Percentiles rank a stretch among this genome's conserved stretches.
Evolutionary conservation across 169 alveolate species (phyloP).

Genomic region (Ichthyophthirius multifiliis): DNA sequence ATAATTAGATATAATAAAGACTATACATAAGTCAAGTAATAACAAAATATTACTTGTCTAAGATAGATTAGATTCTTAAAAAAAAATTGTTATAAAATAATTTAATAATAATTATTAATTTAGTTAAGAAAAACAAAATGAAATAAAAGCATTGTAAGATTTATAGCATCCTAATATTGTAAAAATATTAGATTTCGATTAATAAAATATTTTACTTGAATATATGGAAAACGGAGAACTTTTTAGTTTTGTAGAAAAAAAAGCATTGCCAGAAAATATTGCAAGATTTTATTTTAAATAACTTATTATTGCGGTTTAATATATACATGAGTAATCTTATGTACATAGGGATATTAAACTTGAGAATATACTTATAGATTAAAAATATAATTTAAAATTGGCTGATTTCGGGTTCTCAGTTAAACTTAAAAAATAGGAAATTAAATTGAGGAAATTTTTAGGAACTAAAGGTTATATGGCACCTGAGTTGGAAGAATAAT

Average conservation of each 20-base stretch:
- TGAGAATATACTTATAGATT: neutral
- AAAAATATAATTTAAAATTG: conserved; percentile 4
- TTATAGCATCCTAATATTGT: neutral
- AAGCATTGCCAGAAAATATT: neutral
- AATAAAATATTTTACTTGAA: neutral
- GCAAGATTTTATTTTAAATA: neutral
- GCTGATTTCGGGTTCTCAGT: conserved; percentile 17
- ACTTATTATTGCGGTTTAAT: neutral
- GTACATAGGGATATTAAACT: conserved; percentile 11
- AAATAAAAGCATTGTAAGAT: neutral
- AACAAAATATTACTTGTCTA: no score
- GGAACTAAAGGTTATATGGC: conserved; percentile 26
- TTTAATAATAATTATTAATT: no score
- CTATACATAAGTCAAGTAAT: no score
- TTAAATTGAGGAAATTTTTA: neutral
- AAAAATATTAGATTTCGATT: neutral
- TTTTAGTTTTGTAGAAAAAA: neutral
- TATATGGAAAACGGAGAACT: conserved; percentile 1
- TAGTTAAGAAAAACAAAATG: neutral
- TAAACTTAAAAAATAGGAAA: neutral
- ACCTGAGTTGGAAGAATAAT: conserved; percentile 20
- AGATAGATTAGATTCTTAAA: no score
- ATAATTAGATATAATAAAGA: no score
- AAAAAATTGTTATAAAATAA: no score
- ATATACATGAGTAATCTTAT: neutral